phyloP scores from a whole-genome alignment of 2,329 filamentous ascomycete species.

The Grosmannia huntii region DNA sequence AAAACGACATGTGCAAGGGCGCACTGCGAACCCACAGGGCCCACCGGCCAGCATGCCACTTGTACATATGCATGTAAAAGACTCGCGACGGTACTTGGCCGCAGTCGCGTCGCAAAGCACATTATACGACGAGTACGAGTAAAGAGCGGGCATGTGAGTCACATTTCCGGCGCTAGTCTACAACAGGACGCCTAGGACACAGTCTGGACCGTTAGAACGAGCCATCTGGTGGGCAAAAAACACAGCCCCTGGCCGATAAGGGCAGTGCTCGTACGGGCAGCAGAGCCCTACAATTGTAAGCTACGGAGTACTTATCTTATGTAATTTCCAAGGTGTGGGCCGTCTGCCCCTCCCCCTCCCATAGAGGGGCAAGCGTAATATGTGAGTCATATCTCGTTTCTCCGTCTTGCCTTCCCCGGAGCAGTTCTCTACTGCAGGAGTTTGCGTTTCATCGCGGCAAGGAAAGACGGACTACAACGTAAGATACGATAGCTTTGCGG shows the following conservation, averaged over 20 bases:
- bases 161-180: constrained; percentile 12
- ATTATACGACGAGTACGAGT: not conserved
- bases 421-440: not conserved
- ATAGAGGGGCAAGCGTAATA: not conserved
- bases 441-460: not conserved
- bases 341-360: not conserved
- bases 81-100: not conserved
- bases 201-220: not conserved
- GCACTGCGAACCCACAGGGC: not conserved
- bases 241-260: not conserved
- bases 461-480: not conserved
- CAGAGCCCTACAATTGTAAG: no score
- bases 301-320: no score
- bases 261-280: not conserved
- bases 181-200: not conserved
- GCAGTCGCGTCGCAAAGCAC: not conserved
- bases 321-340: not conserved
- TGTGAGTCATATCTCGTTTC: not conserved
- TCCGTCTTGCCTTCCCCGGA: not conserved
- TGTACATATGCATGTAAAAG: not conserved
- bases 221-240: not conserved
- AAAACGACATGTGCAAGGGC: not conserved
- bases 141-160: constrained; percentile 14
- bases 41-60: no score
- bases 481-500: not conserved